Evolutionary conservation across 495 filamentous ascomycete species (phyloP).

Genomic region (Staphylotrichum longicolle): DNA sequence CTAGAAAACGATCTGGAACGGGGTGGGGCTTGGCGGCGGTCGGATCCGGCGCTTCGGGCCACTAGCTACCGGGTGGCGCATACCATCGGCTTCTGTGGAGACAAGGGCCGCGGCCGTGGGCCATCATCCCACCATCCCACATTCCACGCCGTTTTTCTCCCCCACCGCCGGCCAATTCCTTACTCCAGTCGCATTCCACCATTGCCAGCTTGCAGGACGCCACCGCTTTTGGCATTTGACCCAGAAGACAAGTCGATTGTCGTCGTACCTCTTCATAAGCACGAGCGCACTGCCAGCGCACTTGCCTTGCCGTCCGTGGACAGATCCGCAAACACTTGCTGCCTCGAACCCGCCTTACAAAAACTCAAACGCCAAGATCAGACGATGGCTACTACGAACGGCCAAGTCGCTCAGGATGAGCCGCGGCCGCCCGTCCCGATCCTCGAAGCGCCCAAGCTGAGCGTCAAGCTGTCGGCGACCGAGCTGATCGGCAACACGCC

Average conservation of each 20-base stretch:
- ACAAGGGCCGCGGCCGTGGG: neutral
- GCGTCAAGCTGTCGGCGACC: constrained; percentile 44
- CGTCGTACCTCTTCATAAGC: neutral
- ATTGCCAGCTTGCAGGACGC: neutral
- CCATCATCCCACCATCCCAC: constrained; percentile 10
- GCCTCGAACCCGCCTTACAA: neutral
- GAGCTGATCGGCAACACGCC: constrained; percentile 89
- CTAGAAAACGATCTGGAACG: no score
- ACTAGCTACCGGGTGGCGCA: constrained; percentile 20
- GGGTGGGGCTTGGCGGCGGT: neutral
- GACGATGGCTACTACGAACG: constrained; percentile 23
- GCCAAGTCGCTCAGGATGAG: constrained; percentile 9
- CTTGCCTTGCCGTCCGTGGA: no score
- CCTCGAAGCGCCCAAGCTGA: constrained; percentile 27
- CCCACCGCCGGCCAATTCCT: constrained; percentile 2
- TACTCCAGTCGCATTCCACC: constrained; percentile 10
- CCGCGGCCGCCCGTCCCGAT: constrained; percentile 26
- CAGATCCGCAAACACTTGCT: neutral
- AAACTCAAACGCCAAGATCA: neutral
- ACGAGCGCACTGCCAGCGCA: no score
- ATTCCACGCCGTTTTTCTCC: constrained; percentile 21
- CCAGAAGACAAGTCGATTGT: neutral
- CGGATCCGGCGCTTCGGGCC: constrained; percentile 17
- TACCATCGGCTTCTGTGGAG: constrained; percentile 25
- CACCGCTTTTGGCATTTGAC: neutral